Evolutionary conservation across 202 grass and related monocot genomes (phyloP), one percentile per base, ranked within the genome.

Genomic region (Eragrostis tef): DNA sequence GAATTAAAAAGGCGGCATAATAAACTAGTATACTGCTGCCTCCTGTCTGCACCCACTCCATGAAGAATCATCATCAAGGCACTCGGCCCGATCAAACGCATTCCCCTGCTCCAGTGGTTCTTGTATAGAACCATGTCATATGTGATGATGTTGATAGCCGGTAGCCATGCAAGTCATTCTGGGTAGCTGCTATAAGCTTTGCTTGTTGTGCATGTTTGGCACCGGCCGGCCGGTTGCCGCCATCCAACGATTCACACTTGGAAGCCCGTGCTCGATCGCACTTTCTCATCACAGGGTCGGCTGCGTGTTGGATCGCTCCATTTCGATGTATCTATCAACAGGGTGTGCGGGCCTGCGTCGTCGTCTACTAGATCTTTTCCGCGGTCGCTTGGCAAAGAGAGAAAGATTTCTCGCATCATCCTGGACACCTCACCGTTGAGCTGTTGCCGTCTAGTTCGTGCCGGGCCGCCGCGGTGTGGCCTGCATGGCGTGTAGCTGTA

Each of bases 191-290:
- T 57, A 22, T 0, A 57, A 42, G 3, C 5, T 64, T 84, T 84
- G 75, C 22, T 74, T 74, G 31, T 74, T 80, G 44, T 31, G 67
- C 60, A 74, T 67, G 52, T 63, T 84, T 53, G 81, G 25, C 63
- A 70, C 70, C 69, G 47, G 19, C 45, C 52, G 10, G 48, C 29
- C 9, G 34, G 19, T 59, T 53, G 54, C 17, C 17, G 54, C 41
- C 50, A 75, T 75, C 48, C 41, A 43, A n/a, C 19, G 41, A 57
- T 26, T 29, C 77, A 81, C 83, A 57, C 48, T 13, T 73, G 22
- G 25, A 19, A 25, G 59, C 48, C 22, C 47, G 12, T 49, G 12
- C 26, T 20, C 52, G 52, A 21, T 21, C 52, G 47, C 47, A 24
- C 44, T 52, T 50, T 5, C 19, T 56, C 52, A 20, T 31, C 29